Evolutionary conservation across 345 rosid species (phyloP).

Genomic region (Cardamine occulta): DNA sequence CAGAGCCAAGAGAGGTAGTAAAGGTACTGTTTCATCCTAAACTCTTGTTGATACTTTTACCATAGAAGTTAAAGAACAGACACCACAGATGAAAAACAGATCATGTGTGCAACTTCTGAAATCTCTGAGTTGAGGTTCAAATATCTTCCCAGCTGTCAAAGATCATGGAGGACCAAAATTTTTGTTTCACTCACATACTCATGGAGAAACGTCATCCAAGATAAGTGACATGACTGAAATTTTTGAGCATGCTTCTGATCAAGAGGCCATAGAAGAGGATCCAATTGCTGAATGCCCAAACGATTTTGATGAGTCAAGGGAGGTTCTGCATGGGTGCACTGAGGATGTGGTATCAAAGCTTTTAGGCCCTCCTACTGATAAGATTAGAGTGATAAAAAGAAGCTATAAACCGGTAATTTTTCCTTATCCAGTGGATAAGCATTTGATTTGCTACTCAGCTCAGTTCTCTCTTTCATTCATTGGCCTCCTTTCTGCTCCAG

Average conservation of each 20-base stretch:
- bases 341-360: conserved; percentile 52
- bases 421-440: conserved; percentile 29
- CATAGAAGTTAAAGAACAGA: not conserved
- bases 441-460: conserved; percentile 8
- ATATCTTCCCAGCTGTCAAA: conserved; percentile 40
- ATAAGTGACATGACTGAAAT: conserved; percentile 44
- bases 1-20: conserved; percentile 46
- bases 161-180: conserved; percentile 60
- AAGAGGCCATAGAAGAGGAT: conserved; percentile 33
- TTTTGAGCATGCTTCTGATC: conserved; percentile 40
- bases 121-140: conserved; percentile 9
- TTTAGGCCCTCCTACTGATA: conserved; percentile 55
- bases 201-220: conserved; percentile 45
- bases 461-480: conserved; percentile 33
- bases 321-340: conserved; percentile 28
- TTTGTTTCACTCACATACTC: conserved; percentile 51
- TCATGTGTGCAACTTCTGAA: conserved; percentile 4
- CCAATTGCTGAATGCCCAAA: conserved; percentile 39
- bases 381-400: conserved; percentile 38
- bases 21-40: conserved; percentile 47
- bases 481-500: conserved; percentile 47
- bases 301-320: conserved; percentile 35
- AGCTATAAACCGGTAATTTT: conserved; percentile 46
- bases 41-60: not conserved
- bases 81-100: not conserved